Evolutionary conservation across 495 filamentous ascomycete species (phyloP).

Genomic region (Penicillium soppii): DNA sequence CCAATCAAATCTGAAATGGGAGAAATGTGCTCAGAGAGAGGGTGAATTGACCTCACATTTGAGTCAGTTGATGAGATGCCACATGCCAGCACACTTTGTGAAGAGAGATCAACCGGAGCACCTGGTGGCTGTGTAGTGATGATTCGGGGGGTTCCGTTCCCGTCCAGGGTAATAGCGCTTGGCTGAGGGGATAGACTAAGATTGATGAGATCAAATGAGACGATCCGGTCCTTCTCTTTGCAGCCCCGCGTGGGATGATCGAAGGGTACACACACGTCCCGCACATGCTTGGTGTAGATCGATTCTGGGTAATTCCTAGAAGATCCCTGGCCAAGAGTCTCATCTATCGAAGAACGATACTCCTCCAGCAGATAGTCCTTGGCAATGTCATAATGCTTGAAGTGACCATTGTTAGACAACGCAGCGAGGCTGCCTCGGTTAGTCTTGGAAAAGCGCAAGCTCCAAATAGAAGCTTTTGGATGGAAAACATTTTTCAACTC

Average conservation of each 20-base stretch:
- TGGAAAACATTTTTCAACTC: conserved; percentile 66
- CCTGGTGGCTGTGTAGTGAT: conserved; percentile 60
- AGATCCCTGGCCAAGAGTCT: conserved; percentile 41
- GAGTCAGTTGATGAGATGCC: conserved; percentile 27
- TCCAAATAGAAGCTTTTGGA: conserved; percentile 62
- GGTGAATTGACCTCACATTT: conserved; percentile 34
- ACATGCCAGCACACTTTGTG: conserved; percentile 38
- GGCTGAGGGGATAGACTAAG: conserved; percentile 61
- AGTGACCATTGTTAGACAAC: conserved; percentile 73
- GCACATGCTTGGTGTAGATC: conserved; percentile 49
- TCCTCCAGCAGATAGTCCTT: conserved; percentile 54
- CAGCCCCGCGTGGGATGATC: conserved; percentile 42
- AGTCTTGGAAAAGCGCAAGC: conserved; percentile 75
- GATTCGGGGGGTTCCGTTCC: conserved; percentile 65
- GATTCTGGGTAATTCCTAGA: conserved; percentile 41
- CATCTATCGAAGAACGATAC: conserved; percentile 40
- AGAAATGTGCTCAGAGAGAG: conserved; percentile 28
- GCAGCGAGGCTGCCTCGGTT: conserved; percentile 72
- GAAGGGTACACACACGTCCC: conserved; percentile 46
- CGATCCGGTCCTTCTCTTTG: conserved; percentile 62
- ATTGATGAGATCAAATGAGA: conserved; percentile 84
- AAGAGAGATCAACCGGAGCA: conserved; percentile 46
- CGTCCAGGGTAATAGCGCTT: conserved; percentile 65
- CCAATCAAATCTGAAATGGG: conserved; percentile 31
- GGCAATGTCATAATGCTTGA: conserved; percentile 70